phyloP scores from a whole-genome alignment of 805 yeast genomes.

The Tetrapisispora namnaoensis region DNA sequence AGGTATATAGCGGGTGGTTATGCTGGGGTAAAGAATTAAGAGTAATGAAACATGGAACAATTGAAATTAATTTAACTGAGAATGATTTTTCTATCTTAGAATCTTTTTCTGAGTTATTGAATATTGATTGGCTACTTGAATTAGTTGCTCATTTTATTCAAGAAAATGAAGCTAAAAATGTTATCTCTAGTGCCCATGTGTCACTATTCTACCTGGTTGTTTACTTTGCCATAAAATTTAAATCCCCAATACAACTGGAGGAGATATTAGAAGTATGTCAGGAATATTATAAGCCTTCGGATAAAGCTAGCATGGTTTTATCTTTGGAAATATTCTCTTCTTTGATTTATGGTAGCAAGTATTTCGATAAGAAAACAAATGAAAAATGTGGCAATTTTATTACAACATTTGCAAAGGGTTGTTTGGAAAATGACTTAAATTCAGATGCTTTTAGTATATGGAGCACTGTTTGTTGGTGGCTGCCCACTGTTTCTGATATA shows the following conservation, averaged over 20 bases:
- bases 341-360: slow-evolving; percentile 40
- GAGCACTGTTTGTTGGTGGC: slow-evolving; percentile 69
- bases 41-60: slow-evolving; percentile 28
- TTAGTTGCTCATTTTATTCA: slow-evolving; percentile 45
- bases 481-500: slow-evolving; percentile 53
- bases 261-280: slow-evolving; percentile 45
- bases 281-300: slow-evolving; percentile 49
- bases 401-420: slow-evolving; percentile 33
- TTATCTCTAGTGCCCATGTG: slow-evolving; percentile 58
- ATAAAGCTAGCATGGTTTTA: slow-evolving; percentile 67
- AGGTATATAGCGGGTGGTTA: slow-evolving; percentile 53
- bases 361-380: slow-evolving; percentile 30
- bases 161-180: slow-evolving; percentile 59
- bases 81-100: slow-evolving; percentile 36
- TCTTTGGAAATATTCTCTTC: slow-evolving; percentile 64
- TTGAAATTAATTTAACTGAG: slow-evolving; percentile 31
- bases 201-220: slow-evolving; percentile 44
- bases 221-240: slow-evolving; percentile 38
- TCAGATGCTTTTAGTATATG: slow-evolving; percentile 70
- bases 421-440: slow-evolving; percentile 50
- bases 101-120: slow-evolving; percentile 37
- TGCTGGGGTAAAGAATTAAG: slow-evolving; percentile 57
- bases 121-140: slow-evolving; percentile 48
- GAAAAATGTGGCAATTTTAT: slow-evolving; percentile 39
- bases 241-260: slow-evolving; percentile 32